Percentiles rank a stretch among this genome's conserved stretches.
phyloP scores from a whole-genome alignment of 192 early-diverging fungal genomes.

The Coemansia sp. region DNA sequence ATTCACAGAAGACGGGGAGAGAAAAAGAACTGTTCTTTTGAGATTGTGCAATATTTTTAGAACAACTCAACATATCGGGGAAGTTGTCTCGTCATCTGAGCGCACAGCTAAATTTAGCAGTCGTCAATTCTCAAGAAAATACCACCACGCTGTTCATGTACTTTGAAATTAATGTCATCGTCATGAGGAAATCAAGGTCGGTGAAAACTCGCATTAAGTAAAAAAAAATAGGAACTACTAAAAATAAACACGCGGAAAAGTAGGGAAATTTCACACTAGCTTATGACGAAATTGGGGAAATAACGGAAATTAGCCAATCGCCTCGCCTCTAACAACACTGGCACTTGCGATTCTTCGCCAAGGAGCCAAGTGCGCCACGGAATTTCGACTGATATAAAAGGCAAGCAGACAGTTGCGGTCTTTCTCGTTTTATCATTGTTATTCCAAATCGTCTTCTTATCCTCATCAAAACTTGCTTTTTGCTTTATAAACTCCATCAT shows the following conservation, averaged over 20 bases:
- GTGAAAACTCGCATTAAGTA: background rate
- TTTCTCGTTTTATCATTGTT: background rate
- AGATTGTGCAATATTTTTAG: too few species aligned
- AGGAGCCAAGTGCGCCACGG: background rate
- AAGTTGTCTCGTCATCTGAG: too few species aligned
- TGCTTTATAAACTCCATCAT: background rate
- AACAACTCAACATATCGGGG: too few species aligned
- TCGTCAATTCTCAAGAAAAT: too few species aligned
- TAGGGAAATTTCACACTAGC: background rate
- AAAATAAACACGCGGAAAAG: background rate
- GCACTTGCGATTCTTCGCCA: too few species aligned
- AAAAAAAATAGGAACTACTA: background rate
- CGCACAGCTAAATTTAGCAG: too few species aligned
- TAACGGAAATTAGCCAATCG: background rate
- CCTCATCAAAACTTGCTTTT: slow-evolving; percentile 4
- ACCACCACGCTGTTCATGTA: too few species aligned
- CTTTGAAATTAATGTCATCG: too few species aligned
- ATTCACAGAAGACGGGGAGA: too few species aligned
- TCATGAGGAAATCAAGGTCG: background rate
- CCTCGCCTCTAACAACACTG: too few species aligned
- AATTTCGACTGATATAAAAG: background rate
- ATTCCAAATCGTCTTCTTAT: background rate
- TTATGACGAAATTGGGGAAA: background rate
- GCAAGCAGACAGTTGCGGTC: background rate
- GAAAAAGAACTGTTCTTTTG: too few species aligned